Conservation (phyloP, 2,329 filamentous ascomycete genomes). For the Penicillium sp. region DNA sequence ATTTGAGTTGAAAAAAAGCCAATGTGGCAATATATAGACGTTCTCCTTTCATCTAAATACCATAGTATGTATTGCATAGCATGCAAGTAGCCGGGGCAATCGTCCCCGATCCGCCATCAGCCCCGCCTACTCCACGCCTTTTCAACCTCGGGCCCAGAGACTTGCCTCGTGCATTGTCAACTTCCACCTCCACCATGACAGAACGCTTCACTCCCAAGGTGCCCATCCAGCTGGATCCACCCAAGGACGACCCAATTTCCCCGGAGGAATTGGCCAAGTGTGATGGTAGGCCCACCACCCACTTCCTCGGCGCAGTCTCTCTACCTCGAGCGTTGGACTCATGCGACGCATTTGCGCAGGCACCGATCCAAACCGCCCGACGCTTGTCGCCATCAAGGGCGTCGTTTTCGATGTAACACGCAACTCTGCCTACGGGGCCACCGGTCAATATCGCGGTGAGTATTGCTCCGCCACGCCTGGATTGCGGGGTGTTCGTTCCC, state of each 20-base stretch:
- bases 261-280: slow-evolving; percentile 74
- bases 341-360: slow-evolving; percentile 24
- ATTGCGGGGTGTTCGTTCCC: background rate
- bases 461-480: slow-evolving; percentile 12
- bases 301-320: background rate
- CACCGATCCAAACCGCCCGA: slow-evolving; percentile 49
- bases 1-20: no score
- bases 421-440: slow-evolving; percentile 80
- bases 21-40: no score
- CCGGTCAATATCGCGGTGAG: slow-evolving; percentile 81
- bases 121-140: slow-evolving; percentile 27
- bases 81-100: no score
- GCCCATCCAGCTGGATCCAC: slow-evolving; percentile 64
- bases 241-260: slow-evolving; percentile 85
- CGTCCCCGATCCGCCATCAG: slow-evolving; percentile 2
- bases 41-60: no score
- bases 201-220: slow-evolving; percentile 44
- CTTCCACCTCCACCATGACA: slow-evolving; percentile 19
- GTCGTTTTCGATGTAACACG: slow-evolving; percentile 91
- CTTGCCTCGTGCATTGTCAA: no score
- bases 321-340: no score
- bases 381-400: slow-evolving; percentile 69
- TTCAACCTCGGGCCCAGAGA: no score
- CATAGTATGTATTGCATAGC: no score
- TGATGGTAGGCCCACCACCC: slow-evolving; percentile 59